Conservation (phyloP, 2,329 filamentous ascomycete genomes). For the Neophaeococcomyces aloes region DNA sequence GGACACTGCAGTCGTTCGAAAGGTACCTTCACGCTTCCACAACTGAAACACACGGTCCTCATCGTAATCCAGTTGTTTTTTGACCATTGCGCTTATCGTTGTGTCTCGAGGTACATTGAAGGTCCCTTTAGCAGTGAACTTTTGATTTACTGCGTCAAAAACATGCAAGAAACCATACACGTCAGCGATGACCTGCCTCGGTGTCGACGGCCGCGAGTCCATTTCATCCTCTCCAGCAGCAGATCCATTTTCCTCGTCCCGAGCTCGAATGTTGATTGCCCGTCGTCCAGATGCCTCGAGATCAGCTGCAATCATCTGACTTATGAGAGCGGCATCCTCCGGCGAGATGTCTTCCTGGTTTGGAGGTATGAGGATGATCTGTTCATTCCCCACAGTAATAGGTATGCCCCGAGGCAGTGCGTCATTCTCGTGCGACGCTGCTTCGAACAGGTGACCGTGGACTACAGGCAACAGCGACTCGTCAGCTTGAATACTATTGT, state of each 20-base stretch:
- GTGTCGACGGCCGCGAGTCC: conserved; percentile 3
- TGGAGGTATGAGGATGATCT: conserved; percentile 7
- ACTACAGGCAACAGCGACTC: conserved; percentile 1
- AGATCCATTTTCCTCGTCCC: conserved; percentile 1
- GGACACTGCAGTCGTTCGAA: conserved; percentile 4
- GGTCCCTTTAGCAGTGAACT: conserved; percentile 30
- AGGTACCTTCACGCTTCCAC: conserved; percentile 29
- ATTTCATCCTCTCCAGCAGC: conserved; percentile 2
- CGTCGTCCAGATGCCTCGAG: conserved; percentile 8
- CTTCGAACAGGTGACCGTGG: conserved; percentile 7
- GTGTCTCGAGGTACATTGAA: conserved; percentile 33
- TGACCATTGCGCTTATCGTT: conserved; percentile 31
- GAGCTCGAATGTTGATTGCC: background rate
- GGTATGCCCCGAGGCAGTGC: conserved; percentile 2
- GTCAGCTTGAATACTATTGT: background rate
- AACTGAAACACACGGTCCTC: conserved; percentile 32
- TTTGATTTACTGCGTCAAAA: conserved; percentile 41
- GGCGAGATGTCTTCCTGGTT: conserved; percentile 9
- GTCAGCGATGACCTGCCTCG: conserved; percentile 17
- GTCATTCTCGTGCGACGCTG: background rate
- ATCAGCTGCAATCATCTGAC: conserved; percentile 22
- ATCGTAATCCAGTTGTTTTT: conserved; percentile 30
- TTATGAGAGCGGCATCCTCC: conserved; percentile 24
- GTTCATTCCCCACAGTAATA: conserved; percentile 2
- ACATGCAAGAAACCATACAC: conserved; percentile 42